These are phyloP conservation scores for Centella asiatica DNA, from an alignment of 129 eudicot genomes.

Conservation along the genomic window DNA sequence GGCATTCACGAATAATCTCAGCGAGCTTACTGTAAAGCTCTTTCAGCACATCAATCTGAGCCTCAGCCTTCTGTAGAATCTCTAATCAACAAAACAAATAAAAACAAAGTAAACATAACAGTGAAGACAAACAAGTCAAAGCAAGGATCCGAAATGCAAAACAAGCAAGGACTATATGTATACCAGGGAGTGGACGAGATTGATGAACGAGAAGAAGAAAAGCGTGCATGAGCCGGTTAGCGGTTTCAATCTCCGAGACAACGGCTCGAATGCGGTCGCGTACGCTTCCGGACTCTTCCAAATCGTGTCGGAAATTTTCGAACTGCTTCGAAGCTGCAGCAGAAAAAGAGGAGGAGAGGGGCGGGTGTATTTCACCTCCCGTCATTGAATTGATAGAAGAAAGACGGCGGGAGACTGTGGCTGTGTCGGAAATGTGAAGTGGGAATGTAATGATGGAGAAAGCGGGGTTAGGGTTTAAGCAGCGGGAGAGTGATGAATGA, in stretches of 20 bases:
- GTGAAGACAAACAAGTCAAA: too few relatives aligned
- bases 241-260: conserved; percentile 57
- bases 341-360: conserved; percentile 37
- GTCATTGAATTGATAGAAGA: conserved; percentile 31
- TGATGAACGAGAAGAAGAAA: conserved; percentile 75
- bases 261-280: conserved; percentile 66
- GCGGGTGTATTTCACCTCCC: conserved; percentile 23
- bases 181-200: conserved; percentile 63
- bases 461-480: conserved; percentile 47
- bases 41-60: conserved; percentile 53
- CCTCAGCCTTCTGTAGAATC: conserved; percentile 69
- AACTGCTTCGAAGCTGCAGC: conserved; percentile 54
- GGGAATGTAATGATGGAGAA: conserved; percentile 1
- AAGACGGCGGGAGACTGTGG: conserved; percentile 11
- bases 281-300: conserved; percentile 52
- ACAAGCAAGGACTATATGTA: background rate
- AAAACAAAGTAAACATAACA: background rate
- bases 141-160: too few relatives aligned
- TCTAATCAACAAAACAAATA: conserved; percentile 27
- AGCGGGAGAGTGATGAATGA: conserved; percentile 20
- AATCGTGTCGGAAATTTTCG: conserved; percentile 47
- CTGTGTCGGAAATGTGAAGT: conserved; percentile 13
- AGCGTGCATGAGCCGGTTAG: conserved; percentile 54
- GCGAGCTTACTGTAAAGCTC: conserved; percentile 48
- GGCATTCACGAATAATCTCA: conserved; percentile 61